phyloP scores from a whole-genome alignment of 345 rosid genomes.

The Gossypium anomalum region DNA sequence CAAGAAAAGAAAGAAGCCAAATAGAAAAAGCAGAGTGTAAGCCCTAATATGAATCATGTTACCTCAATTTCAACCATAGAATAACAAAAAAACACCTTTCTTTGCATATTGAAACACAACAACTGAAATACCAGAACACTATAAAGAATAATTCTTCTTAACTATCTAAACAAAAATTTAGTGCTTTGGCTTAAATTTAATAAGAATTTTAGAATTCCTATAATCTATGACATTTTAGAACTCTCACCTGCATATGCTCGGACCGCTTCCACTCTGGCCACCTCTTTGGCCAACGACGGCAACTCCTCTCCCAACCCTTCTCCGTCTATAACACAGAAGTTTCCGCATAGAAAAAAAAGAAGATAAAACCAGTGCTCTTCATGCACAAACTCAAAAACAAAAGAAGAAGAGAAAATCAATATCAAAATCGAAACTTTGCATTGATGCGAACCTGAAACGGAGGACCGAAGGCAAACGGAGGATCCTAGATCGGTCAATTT shows the following conservation, averaged over 20 bases:
- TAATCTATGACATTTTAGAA: conserved; percentile 1
- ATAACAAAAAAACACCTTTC: not conserved
- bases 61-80: not conserved
- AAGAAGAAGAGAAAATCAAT: not conserved
- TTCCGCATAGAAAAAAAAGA: not conserved
- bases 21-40: not conserved
- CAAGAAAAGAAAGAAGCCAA: not conserved
- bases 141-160: not conserved
- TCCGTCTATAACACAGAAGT: conserved; percentile 35
- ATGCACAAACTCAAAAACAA: not conserved
- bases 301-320: conserved; percentile 63
- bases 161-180: not conserved
- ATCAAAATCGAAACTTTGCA: not conserved
- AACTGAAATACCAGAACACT: not conserved
- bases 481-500: conserved; percentile 53
- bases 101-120: not conserved
- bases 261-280: conserved; percentile 78
- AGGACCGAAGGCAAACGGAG: conserved; percentile 28
- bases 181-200: not conserved
- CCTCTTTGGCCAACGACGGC: conserved; percentile 80
- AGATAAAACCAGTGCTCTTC: not conserved
- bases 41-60: not conserved
- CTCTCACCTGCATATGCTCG: conserved; percentile 74
- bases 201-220: not conserved
- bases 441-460: conserved; percentile 40